These are phyloP conservation scores for Epichloe bromicola DNA, from an alignment of 2,329 filamentous ascomycete species.

Conservation along the genomic window DNA sequence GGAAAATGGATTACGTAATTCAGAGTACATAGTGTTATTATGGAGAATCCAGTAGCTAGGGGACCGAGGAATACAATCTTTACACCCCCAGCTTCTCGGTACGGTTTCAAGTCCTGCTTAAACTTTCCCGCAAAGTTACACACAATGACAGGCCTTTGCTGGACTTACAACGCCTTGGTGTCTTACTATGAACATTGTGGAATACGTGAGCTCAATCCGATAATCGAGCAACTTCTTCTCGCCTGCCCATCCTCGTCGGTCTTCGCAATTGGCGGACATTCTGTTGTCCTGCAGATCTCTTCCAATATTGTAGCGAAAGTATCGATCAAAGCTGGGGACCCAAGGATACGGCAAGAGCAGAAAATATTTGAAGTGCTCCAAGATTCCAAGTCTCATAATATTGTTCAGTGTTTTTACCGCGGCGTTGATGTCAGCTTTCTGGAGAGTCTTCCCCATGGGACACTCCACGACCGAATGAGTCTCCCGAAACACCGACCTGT, in stretches of 20 bases:
- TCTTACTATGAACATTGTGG: not conserved
- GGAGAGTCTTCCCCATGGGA: slow-evolving; percentile 7
- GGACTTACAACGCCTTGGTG: not conserved
- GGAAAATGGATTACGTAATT: too few species aligned
- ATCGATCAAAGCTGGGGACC: slow-evolving; percentile 8
- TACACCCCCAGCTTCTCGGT: too few species aligned
- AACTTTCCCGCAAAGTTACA: too few species aligned
- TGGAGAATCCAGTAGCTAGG: too few species aligned
- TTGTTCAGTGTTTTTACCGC: slow-evolving; percentile 6
- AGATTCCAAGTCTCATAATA: slow-evolving; percentile 4
- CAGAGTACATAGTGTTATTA: too few species aligned
- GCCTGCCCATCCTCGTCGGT: slow-evolving; percentile 7
- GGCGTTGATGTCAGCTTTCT: slow-evolving; percentile 9
- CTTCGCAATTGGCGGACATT: slow-evolving; percentile 9
- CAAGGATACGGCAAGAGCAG: slow-evolving; percentile 7
- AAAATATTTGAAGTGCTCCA: slow-evolving; percentile 7
- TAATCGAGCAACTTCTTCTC: slow-evolving; percentile 6
- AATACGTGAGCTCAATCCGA: slow-evolving; percentile 3
- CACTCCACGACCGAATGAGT: slow-evolving; percentile 7
- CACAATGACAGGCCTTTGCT: not conserved
- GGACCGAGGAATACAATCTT: too few species aligned
- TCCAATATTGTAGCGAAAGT: slow-evolving; percentile 9
- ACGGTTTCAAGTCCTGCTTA: too few species aligned
- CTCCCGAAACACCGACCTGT: slow-evolving; percentile 1
- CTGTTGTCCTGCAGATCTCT: slow-evolving; percentile 9